These are phyloP conservation scores for Metschnikowia bowlesiae DNA, from an alignment of 805 yeast species.

Conservation along the genomic window DNA sequence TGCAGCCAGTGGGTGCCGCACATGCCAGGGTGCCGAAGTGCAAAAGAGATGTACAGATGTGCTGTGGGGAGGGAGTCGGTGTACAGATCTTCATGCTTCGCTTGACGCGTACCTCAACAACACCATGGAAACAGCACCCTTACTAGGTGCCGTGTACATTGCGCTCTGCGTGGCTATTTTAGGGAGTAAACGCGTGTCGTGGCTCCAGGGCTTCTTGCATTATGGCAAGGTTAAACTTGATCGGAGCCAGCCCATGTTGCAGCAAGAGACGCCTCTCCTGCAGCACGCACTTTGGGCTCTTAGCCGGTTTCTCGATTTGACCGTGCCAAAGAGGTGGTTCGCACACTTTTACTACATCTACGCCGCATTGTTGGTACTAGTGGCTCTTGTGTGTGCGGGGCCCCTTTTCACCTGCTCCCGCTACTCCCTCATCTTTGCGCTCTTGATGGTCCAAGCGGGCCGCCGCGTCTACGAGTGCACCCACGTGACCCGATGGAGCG, in stretches of 20 bases:
- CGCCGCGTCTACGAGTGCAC: constrained; percentile 56
- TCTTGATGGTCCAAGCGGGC: constrained; percentile 44
- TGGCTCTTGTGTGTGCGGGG: constrained; percentile 17
- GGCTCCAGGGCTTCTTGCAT: constrained; percentile 9
- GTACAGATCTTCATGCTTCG: not conserved
- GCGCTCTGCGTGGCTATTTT: constrained; percentile 4
- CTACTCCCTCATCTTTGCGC: constrained; percentile 19
- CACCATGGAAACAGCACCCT: not conserved
- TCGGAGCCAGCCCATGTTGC: not conserved
- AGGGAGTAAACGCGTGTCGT: constrained; percentile 1
- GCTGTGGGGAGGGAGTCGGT: not conserved
- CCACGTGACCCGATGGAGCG: constrained; percentile 44
- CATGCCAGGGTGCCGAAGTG: too few relatives aligned
- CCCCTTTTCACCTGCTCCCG: constrained; percentile 8
- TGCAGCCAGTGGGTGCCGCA: too few relatives aligned
- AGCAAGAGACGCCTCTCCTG: not conserved
- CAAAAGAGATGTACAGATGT: too few relatives aligned
- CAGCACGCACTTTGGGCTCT: not conserved
- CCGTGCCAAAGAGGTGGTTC: constrained; percentile 63
- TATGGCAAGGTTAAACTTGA: constrained; percentile 14
- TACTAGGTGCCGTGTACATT: constrained; percentile 2
- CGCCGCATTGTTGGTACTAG: constrained; percentile 27
- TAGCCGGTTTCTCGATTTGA: constrained; percentile 17
- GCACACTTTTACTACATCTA: constrained; percentile 53
- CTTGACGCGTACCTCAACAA: not conserved